phyloP scores from a whole-genome alignment of 2,329 filamentous ascomycete species.

The Trichoderma atrobrunneum region DNA sequence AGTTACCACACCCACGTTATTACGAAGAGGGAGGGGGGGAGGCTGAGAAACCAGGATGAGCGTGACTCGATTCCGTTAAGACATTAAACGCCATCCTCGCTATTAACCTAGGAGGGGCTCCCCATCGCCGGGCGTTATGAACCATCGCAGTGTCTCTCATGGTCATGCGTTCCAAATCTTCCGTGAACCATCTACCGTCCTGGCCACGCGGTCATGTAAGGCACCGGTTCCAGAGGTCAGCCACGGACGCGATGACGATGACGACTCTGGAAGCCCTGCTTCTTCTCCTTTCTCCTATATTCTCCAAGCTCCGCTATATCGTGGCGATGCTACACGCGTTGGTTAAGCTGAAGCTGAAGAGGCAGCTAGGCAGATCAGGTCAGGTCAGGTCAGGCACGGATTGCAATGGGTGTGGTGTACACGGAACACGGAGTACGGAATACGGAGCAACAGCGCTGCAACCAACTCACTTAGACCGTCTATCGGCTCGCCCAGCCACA shows the following conservation, averaged over 20 bases:
- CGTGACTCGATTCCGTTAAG: slow-evolving; percentile 37
- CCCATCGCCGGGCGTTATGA: slow-evolving; percentile 29
- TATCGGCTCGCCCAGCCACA: neutral
- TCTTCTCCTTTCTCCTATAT: neutral
- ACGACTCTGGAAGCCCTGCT: slow-evolving; percentile 3
- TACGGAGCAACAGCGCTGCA: slow-evolving; percentile 5
- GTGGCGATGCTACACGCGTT: slow-evolving; percentile 7
- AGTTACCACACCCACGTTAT: slow-evolving; percentile 16
- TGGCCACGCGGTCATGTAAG: slow-evolving; percentile 33
- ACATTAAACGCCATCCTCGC: slow-evolving; percentile 35
- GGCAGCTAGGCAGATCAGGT: neutral
- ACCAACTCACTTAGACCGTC: neutral
- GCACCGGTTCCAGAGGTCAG: slow-evolving; percentile 26
- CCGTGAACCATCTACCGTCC: slow-evolving; percentile 19
- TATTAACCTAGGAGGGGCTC: slow-evolving; percentile 25
- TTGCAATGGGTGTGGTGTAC: neutral
- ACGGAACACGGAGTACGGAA: neutral
- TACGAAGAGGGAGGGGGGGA: slow-evolving; percentile 15
- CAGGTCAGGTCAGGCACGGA: neutral
- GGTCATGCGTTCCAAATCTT: slow-evolving; percentile 28
- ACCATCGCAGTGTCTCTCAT: slow-evolving; percentile 26
- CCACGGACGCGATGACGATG: slow-evolving; percentile 18
- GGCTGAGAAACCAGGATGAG: slow-evolving; percentile 27
- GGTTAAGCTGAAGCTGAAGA: neutral
- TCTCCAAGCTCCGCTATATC: neutral